phyloP scores from a whole-genome alignment of 2,329 filamentous ascomycete species.

The Erysiphe neolycopersici region DNA sequence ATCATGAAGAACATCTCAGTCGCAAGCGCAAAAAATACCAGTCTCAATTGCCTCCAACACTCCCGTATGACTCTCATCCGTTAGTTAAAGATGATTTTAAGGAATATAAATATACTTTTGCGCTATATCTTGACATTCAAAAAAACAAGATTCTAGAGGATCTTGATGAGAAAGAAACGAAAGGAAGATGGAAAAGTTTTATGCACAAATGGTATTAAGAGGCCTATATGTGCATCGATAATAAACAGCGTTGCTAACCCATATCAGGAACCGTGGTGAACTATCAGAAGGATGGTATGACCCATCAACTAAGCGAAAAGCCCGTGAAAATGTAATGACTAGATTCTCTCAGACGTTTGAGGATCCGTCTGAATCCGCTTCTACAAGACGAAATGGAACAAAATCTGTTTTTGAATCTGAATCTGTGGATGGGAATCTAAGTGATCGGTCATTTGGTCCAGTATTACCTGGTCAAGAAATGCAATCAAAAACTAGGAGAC shows the following conservation, averaged over 20 bases:
- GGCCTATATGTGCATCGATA: too few species aligned
- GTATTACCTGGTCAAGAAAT: conserved; percentile 16
- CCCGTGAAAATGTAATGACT: conserved; percentile 5
- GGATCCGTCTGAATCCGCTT: neutral
- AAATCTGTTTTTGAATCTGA: too few species aligned
- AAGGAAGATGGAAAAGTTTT: conserved; percentile 85
- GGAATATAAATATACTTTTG: conserved; percentile 44
- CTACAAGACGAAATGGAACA: neutral
- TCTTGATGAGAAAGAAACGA: conserved; percentile 48
- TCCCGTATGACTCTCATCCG: conserved; percentile 39
- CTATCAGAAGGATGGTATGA: conserved; percentile 87
- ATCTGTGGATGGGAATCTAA: conserved; percentile 4
- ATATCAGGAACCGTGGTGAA: conserved; percentile 49
- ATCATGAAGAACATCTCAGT: too few species aligned
- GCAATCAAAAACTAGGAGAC: conserved; percentile 9
- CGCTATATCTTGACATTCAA: conserved; percentile 67
- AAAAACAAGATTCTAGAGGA: conserved; percentile 45
- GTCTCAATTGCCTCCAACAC: conserved; percentile 26
- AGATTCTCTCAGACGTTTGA: conserved; percentile 1
- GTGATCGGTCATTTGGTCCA: conserved; percentile 20
- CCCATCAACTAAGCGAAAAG: conserved; percentile 26
- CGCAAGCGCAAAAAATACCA: too few species aligned
- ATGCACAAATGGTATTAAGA: conserved; percentile 48
- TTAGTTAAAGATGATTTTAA: conserved; percentile 44
- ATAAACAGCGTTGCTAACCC: too few species aligned